Base-by-base conservation (phyloP, 148 eudicot genomes). In the Fagopyrum esculentum region DNA sequence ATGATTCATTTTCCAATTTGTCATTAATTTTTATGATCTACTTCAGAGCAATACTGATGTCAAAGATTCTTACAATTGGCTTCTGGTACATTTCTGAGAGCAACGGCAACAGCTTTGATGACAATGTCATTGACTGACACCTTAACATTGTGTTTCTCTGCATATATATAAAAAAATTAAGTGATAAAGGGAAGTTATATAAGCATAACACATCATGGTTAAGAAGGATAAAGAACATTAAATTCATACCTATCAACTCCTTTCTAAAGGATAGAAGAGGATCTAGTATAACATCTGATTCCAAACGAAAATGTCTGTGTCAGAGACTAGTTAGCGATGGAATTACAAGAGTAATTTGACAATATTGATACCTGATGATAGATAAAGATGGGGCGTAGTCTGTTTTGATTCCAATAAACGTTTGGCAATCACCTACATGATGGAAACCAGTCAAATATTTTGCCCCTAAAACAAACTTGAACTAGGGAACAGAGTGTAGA, bases 91-190 rank as follows among this genome's bases (percentile, higher is more conserved):
- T 87, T 95, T 75, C 88, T 89, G 77, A 95, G 80, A 43, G 99
- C 97, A 51, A 82, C 77, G 76, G 98, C 99, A 82, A 95, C 99
- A 79, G 96, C 97, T 84, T 95, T 95, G 80, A 95, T 92, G 79
- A 95, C 90, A 77, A 95, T 89, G 78, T 95, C 99, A 83, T 95
- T 95, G 77, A 95, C 99, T 6, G 99, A 92, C 74, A 95, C 97
- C 92, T 95, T 95, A 68, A 92, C 84, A 80, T 86, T 86, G 77
- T 88, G 89, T 76, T 88, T 89, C 56, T 87, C 99, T 95, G 94
- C 45, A 81, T 52, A 79, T 47, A 48, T n/a, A n/a, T 19, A 71
- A 22, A 46, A 46, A 17, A 71, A 71, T n/a, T 16, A 49, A 45
- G 40, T 19, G 35, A 7, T 30, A 43, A 8, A 73, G 54, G 5